Evolutionary conservation across 495 filamentous ascomycete genomes (phyloP).

Genomic region (Neurospora sp.): DNA sequence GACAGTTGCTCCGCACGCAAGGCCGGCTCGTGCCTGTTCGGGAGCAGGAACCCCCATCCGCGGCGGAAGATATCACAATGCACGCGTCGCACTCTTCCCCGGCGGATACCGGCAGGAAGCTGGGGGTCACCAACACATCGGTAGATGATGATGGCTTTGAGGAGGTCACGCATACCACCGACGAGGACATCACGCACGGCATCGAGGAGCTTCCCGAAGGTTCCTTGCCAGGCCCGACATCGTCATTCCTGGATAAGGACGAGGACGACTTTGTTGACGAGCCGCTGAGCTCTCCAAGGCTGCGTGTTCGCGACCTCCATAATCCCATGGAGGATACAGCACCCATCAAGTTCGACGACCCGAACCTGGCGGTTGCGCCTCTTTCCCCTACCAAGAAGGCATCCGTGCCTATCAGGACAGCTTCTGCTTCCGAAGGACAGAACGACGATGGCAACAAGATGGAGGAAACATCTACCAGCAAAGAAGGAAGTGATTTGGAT

Average conservation of each 20-base stretch:
- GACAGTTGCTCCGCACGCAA: slow-evolving; percentile 64
- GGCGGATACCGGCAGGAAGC: slow-evolving; percentile 41
- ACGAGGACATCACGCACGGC: slow-evolving; percentile 49
- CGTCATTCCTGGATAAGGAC: slow-evolving; percentile 41
- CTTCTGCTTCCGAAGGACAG: not conserved
- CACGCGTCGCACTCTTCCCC: slow-evolving; percentile 35
- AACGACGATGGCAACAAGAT: not conserved
- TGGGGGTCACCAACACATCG: slow-evolving; percentile 64
- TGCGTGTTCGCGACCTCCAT: slow-evolving; percentile 31
- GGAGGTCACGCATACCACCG: slow-evolving; percentile 65
- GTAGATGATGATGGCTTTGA: slow-evolving; percentile 89
- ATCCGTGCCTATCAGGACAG: not conserved
- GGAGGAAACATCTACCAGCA: not conserved
- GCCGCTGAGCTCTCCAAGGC: slow-evolving; percentile 48
- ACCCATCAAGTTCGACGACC: slow-evolving; percentile 26
- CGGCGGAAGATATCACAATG: slow-evolving; percentile 35
- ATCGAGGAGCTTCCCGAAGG: slow-evolving; percentile 41
- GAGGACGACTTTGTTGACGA: slow-evolving; percentile 66
- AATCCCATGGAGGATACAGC: not conserved
- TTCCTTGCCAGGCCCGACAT: slow-evolving; percentile 13
- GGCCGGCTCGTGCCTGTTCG: slow-evolving; percentile 40
- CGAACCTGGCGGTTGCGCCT: slow-evolving; percentile 37
- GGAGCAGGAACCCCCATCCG: slow-evolving; percentile 24
- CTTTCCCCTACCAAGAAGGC: slow-evolving; percentile 38
- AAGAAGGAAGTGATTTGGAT: not conserved